phyloP scores from a whole-genome alignment of 1,139 yeast genomes.

The Pichia sp. region DNA sequence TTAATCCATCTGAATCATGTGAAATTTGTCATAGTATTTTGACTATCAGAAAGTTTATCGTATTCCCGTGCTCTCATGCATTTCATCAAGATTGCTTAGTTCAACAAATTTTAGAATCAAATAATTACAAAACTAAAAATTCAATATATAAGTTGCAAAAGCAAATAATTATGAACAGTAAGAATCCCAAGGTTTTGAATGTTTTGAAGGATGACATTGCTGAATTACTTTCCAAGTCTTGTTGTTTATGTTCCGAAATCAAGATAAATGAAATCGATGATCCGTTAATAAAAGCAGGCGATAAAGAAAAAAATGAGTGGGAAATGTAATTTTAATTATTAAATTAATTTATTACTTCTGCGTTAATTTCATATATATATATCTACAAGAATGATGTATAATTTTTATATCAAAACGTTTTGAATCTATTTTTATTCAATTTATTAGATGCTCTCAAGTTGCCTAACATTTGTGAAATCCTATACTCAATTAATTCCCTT shows the following conservation, averaged over 20 bases:
- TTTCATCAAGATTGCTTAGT: constrained; percentile 86
- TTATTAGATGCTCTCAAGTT: constrained; percentile 31
- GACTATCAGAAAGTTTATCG: constrained; percentile 65
- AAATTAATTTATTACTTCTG: no score
- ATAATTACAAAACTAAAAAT: constrained; percentile 63
- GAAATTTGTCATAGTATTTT: constrained; percentile 60
- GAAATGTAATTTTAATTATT: constrained; percentile 10
- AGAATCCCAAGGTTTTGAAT: constrained; percentile 20
- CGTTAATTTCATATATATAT: no score
- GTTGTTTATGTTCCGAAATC: constrained; percentile 75
- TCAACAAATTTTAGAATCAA: constrained; percentile 50
- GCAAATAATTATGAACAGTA: constrained; percentile 30
- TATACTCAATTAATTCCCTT: constrained; percentile 57
- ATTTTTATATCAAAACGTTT: constrained; percentile 13
- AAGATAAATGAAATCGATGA: constrained; percentile 68
- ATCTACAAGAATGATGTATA: constrained; percentile 4
- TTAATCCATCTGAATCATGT: constrained; percentile 86
- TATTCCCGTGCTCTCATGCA: constrained; percentile 87
- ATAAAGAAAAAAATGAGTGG: constrained; percentile 24
- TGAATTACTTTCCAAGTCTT: constrained; percentile 54
- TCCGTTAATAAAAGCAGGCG: constrained; percentile 25
- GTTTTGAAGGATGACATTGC: constrained; percentile 46
- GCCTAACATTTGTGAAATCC: constrained; percentile 56
- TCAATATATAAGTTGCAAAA: constrained; percentile 51
- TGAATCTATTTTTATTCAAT: constrained; percentile 17